Evolutionary conservation across 352 stramenopile genomes (phyloP).

Genomic region (Pythium apleroticum): DNA sequence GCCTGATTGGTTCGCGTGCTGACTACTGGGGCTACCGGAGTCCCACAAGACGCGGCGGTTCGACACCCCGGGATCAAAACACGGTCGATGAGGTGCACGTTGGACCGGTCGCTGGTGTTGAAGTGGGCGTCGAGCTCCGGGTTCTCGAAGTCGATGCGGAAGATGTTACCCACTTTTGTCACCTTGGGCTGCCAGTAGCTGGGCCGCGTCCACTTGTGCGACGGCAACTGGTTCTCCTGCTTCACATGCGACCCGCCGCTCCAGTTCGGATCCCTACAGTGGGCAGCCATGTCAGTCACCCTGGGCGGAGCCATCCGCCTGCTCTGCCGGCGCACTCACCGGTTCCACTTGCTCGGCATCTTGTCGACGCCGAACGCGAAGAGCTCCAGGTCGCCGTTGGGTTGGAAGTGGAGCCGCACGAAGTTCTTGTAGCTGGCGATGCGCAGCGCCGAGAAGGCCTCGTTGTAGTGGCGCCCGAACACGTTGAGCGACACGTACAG

Average conservation of each 20-base stretch:
- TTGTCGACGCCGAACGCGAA: conserved; percentile 89
- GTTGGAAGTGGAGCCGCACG: conserved; percentile 73
- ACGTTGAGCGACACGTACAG: conserved; percentile 86
- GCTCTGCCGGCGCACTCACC: conserved; percentile 32
- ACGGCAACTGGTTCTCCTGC: conserved; percentile 60
- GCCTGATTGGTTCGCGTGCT: background rate
- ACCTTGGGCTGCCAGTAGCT: conserved; percentile 86
- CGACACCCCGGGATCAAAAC: conserved; percentile 31
- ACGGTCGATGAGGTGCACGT: conserved; percentile 79
- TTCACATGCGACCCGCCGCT: conserved; percentile 58
- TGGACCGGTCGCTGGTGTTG: conserved; percentile 75
- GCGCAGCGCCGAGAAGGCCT: conserved; percentile 85
- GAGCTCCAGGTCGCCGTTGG: conserved; percentile 73
- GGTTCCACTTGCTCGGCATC: conserved; percentile 84
- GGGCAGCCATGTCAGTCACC: conserved; percentile 11
- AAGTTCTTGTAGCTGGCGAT: conserved; percentile 92
- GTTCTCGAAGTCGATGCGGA: conserved; percentile 86
- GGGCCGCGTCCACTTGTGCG: conserved; percentile 67
- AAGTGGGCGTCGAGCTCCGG: conserved; percentile 69
- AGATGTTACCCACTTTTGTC: conserved; percentile 80
- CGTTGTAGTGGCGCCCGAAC: conserved; percentile 88
- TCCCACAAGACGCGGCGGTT: conserved; percentile 2
- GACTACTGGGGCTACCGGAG: background rate
- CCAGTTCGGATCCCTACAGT: conserved; percentile 69
- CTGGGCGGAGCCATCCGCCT: background rate